These are phyloP conservation scores for Ceratobasidium sp. DNA, from an alignment of 1,284 basidiomycete species.

Conservation along the genomic window DNA sequence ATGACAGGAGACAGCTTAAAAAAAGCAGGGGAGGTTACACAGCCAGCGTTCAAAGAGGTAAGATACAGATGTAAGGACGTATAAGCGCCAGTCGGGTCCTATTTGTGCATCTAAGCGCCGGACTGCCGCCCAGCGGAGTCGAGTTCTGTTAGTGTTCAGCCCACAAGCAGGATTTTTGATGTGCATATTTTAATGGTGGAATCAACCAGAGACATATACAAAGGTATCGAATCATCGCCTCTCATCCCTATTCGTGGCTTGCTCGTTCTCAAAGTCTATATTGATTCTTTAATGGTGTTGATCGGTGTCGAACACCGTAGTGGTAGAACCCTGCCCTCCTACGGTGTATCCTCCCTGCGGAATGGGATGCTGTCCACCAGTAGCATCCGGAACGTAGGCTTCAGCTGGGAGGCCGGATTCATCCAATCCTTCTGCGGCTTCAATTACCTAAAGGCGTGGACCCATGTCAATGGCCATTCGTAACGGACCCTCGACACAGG, in stretches of 20 bases:
- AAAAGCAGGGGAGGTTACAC: neutral
- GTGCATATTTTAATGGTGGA: conserved; percentile 2
- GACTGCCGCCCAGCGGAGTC: neutral
- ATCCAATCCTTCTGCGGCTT: conserved; percentile 72
- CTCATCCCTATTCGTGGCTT: neutral
- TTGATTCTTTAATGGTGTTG: conserved; percentile 26
- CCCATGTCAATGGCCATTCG: neutral
- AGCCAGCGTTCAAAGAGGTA: neutral
- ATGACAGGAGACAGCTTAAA: conserved; percentile 9
- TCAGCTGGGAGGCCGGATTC: conserved; percentile 81
- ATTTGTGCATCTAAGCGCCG: conserved; percentile 10
- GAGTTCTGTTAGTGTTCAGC: neutral
- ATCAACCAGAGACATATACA: conserved; percentile 16
- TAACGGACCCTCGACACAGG: neutral
- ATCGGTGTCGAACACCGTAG: conserved; percentile 77
- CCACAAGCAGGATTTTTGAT: neutral
- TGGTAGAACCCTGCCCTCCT: conserved; percentile 41
- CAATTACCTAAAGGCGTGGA: conserved; percentile 70
- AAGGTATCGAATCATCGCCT: conserved; percentile 37
- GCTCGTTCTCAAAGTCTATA: conserved; percentile 9
- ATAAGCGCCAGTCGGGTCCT: neutral
- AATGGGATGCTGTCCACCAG: conserved; percentile 69
- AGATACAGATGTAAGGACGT: conserved; percentile 3
- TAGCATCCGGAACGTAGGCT: conserved; percentile 79
- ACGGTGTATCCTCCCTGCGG: conserved; percentile 57